Base-by-base conservation (phyloP, 2,329 filamentous ascomycete species). In the Trichoderma guizhouense region DNA sequence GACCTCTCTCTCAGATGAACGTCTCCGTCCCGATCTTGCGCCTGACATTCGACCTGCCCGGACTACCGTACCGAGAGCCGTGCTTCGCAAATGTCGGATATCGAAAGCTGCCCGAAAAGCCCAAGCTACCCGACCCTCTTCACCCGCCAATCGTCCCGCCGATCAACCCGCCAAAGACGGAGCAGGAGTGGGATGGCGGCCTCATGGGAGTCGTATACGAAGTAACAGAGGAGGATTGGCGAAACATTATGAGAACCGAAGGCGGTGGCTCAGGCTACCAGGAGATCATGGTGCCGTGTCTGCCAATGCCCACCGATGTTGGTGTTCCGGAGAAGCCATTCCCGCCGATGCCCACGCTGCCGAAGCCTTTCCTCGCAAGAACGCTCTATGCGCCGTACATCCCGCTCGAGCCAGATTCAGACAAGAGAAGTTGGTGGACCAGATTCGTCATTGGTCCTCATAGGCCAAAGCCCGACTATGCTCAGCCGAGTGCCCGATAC, bases 201-300 rank as follows among this genome's bases (percentile, higher is more conserved):
- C 87, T 99, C 2, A 89, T 98, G 53, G 96, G 96, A 28, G 94
- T 97, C 18, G 96, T 98, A 5, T 99, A 99, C 83, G 95, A 98
- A 83, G 93, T 98, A 34, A 97, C 94, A 1, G 84, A 87, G 21
- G 81, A 87, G 57, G 96, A 99, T 83, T 99, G 93, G 79, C 87
- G 90, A 7, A 92, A 89, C 72, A 97, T 99, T 76, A 91, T 98
- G 73, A 91, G 91, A 6, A 98, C 95, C 6, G 96, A 99, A 80
- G 95, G 95, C 66, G 95, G 93, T 36, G 95, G 95, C 21, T 83
- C 90, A 3, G 88, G 91, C n/a, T 99, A 99, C 83, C 85, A 91
- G 71, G 94, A 98, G 79, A 89, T 97, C 12, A 79, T 93, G 0
- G 90, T 97, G 14, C 89, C 92, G 32, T 98, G 95, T 81, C 85